A percentile compares a stretch with the other conserved stretches of the same genome.
Conservation (phyloP, 208 protist species). For the Wallacemonas collosoma region DNA sequence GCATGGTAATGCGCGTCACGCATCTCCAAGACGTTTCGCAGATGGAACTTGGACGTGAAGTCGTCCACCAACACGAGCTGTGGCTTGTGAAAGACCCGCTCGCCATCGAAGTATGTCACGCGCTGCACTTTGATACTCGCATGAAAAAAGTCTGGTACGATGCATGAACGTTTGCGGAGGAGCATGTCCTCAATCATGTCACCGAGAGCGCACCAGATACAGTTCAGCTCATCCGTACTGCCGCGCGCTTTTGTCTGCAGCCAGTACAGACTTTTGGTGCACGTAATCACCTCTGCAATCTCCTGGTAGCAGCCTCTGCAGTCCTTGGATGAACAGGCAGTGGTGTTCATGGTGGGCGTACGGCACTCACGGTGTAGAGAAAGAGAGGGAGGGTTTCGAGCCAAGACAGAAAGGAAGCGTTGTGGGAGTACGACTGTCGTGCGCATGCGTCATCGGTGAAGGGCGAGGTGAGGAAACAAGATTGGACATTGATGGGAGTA, state of each 20-base stretch:
- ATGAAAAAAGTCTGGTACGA: conserved; percentile 78
- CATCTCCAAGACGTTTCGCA: conserved; percentile 79
- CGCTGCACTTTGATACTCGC: conserved; percentile 81
- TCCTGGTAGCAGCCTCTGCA: conserved; percentile 81
- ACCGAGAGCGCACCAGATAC: conserved; percentile 72
- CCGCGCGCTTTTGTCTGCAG: conserved; percentile 63
- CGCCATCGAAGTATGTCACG: conserved; percentile 49
- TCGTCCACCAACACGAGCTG: conserved; percentile 82
- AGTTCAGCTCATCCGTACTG: conserved; percentile 53
- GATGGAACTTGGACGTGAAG: conserved; percentile 82
- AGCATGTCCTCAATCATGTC: conserved; percentile 67
- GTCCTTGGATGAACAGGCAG: conserved; percentile 33
- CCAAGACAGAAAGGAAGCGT: conserved; percentile 4
- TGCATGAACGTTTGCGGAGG: conserved; percentile 58
- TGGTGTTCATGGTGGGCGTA: conserved; percentile 5
- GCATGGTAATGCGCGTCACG: conserved; percentile 81
- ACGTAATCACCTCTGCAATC: conserved; percentile 68
- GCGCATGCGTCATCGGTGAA: too few relatives aligned
- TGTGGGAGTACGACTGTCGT: background rate
- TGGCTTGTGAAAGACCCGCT: conserved; percentile 68
- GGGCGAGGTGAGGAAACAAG: too few relatives aligned
- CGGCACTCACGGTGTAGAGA: conserved; percentile 20
- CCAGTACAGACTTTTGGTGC: conserved; percentile 53
- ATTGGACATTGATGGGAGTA: too few relatives aligned
- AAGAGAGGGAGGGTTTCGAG: conserved; percentile 22